Evolutionary conservation across 2,329 filamentous ascomycete species (phyloP), one percentile per base, ranked within the genome.

Genomic region (Xylariaceae sp.): DNA sequence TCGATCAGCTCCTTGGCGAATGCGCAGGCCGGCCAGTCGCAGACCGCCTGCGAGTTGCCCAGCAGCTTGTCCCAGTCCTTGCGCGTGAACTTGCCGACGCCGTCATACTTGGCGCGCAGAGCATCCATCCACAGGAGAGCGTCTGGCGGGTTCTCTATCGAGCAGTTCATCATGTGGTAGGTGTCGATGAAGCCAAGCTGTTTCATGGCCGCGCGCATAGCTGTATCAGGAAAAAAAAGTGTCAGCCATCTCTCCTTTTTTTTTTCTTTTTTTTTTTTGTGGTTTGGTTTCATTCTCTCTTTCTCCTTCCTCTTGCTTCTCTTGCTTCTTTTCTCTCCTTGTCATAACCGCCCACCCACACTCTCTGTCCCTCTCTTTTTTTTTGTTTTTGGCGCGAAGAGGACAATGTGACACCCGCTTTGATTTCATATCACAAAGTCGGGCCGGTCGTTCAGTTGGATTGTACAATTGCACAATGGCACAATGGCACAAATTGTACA

Each of bases 121-220:
- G 85, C 85, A 59, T 88, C 83, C 71, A 83, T 81, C 86, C 86
- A 89, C 73, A 87, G 80, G 42, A 86, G 73, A 52, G 80, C 81
- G 65, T 87, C 85, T 29, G 80, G 81, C 8, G 81, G 81, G 70
- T 86, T 87, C 72, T 87, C 84, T 57, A 86, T 81, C 56, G 80
- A 83, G 61, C 80, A 82, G 64, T 79, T 84, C 81, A 86, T 85
- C 84, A 87, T 87, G 74, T 88, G 86, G 76, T 88, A 88, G 57
- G 81, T 85, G 69, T 86, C 82, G 63, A 80, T 74, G 68, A 84
- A 87, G 58, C 85, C 85, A 41, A 88, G 76, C 62, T 81, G 75
- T 65, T 84, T 79, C 67, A 88, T 78, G 26, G 86, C 85, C 43
- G 78, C 80, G 58, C 84, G 78, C 65, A 88, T 80, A 43, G 84